Evolutionary conservation across 2,329 filamentous ascomycete genomes (phyloP).

Genomic region (Emergomyces pasteurianus): DNA sequence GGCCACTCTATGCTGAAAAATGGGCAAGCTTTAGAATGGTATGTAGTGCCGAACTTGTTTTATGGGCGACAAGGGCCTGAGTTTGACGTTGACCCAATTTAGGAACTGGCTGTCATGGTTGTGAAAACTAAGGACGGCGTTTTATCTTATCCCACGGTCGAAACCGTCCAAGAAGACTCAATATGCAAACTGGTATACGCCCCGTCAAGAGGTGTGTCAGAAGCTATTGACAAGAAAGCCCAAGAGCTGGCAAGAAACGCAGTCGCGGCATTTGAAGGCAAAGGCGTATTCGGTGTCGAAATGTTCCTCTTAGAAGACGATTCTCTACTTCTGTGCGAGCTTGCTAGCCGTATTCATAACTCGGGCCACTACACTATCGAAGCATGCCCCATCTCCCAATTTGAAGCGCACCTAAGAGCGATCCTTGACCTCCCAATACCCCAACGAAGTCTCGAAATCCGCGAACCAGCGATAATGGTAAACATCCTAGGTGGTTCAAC

Average conservation of each 20-base stretch:
- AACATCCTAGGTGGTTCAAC: conserved; percentile 48
- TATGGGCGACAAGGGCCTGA: neutral
- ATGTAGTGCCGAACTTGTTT: conserved; percentile 5
- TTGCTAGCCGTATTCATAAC: conserved; percentile 76
- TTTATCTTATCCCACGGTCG: conserved; percentile 75
- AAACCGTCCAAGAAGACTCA: conserved; percentile 89
- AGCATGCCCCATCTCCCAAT: conserved; percentile 79
- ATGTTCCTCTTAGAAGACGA: conserved; percentile 76
- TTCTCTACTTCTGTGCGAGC: conserved; percentile 69
- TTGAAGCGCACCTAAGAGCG: conserved; percentile 75
- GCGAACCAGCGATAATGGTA: conserved; percentile 41
- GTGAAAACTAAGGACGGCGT: conserved; percentile 69
- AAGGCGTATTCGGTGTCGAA: conserved; percentile 92
- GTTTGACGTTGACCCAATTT: conserved; percentile 8
- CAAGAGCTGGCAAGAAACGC: conserved; percentile 68
- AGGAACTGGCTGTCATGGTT: conserved; percentile 87
- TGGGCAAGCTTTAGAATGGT: conserved; percentile 69
- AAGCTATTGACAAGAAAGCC: conserved; percentile 50
- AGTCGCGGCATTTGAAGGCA: conserved; percentile 67
- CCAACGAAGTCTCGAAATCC: conserved; percentile 32
- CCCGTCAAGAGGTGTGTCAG: conserved; percentile 61
- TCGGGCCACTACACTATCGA: conserved; percentile 95
- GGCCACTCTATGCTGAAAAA: conserved; percentile 77
- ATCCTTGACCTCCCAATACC: conserved; percentile 63
- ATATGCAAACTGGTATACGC: conserved; percentile 89